phyloP scores from a whole-genome alignment of 257 asterid species.

The Solanum boliviense region DNA sequence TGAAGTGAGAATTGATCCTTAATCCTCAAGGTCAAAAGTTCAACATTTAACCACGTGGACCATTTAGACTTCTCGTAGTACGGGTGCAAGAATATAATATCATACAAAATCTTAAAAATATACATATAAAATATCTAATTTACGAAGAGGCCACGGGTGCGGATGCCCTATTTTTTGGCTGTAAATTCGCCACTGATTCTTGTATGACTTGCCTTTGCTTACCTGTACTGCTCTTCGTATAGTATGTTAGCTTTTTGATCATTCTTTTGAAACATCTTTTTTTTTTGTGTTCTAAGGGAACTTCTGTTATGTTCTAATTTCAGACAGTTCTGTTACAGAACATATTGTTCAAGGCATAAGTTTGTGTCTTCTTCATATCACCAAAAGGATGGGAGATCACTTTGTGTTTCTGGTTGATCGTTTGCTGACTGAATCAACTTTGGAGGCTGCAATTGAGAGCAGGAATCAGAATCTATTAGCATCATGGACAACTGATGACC shows the following conservation, averaged over 20 bases:
- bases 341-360: not conserved
- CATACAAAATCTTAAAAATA: too few relatives aligned
- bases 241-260: not conserved
- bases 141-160: too few relatives aligned
- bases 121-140: too few relatives aligned
- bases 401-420: slow-evolving; percentile 94
- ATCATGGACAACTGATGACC: slow-evolving; percentile 16
- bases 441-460: slow-evolving; percentile 91
- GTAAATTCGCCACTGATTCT: too few relatives aligned
- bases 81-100: too few relatives aligned
- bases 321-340: not conserved
- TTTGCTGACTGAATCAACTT: slow-evolving; percentile 87
- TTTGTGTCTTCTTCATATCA: not conserved
- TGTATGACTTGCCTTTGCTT: not conserved
- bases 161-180: too few relatives aligned
- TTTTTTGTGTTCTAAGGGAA: not conserved
- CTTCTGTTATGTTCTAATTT: not conserved
- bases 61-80: too few relatives aligned
- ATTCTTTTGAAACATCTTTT: not conserved
- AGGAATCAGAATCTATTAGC: slow-evolving; percentile 29
- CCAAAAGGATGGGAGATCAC: slow-evolving; percentile 78
- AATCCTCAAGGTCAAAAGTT: too few relatives aligned
- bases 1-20: too few relatives aligned
- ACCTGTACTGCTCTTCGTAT: not conserved
- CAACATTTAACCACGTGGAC: too few relatives aligned